Evolutionary conservation across 768 basidiomycete genomes (phyloP).

Genomic region (Boletus reticuloceps): DNA sequence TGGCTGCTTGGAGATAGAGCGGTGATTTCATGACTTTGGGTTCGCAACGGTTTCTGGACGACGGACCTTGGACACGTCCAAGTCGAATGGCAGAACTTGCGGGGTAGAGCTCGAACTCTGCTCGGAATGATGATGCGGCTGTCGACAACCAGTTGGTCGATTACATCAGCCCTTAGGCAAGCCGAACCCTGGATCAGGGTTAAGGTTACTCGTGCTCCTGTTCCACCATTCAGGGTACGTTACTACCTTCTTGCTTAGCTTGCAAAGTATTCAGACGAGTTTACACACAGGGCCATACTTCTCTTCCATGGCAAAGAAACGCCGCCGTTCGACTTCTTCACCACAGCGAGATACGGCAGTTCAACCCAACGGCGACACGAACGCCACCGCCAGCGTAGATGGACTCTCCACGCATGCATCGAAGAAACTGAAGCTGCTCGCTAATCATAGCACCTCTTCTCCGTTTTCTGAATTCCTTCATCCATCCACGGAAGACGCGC

Average conservation of each 20-base stretch:
- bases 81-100: neutral
- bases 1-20: neutral
- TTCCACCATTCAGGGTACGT: neutral
- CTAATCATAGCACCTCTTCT: slow-evolving; percentile 39
- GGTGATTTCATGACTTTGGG: neutral
- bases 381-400: neutral
- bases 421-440: slow-evolving; percentile 53
- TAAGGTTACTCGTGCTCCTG: neutral
- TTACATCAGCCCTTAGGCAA: slow-evolving; percentile 7
- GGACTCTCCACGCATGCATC: slow-evolving; percentile 14
- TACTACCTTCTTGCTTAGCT: neutral
- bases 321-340: slow-evolving; percentile 7
- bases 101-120: neutral
- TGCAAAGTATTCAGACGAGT: neutral
- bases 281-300: neutral
- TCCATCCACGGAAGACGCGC: slow-evolving; percentile 45
- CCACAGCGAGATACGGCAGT: neutral
- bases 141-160: neutral
- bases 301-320: slow-evolving; percentile 11
- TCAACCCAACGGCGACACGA: neutral
- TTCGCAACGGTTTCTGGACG: neutral
- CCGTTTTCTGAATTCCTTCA: slow-evolving; percentile 46
- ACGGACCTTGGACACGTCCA: neutral
- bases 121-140: no score
- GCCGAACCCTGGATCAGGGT: neutral